Evolutionary conservation across 2,329 filamentous ascomycete species (phyloP).

Genomic region (Penicillium sp.): DNA sequence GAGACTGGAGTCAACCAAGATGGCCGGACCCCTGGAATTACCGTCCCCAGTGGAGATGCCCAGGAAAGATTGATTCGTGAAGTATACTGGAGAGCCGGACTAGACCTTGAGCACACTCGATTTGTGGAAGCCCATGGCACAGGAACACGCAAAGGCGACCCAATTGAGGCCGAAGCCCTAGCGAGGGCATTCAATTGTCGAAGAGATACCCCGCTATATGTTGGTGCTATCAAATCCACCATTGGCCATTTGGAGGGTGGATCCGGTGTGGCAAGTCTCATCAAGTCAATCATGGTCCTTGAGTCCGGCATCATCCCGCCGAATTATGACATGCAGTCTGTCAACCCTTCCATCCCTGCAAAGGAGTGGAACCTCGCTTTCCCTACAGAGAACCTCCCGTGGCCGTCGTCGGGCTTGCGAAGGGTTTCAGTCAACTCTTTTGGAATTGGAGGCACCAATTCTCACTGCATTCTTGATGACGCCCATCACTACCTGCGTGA

Average conservation of each 20-base stretch:
- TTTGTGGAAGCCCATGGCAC: slow-evolving; percentile 37
- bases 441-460: slow-evolving; percentile 39
- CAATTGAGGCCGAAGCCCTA: slow-evolving; percentile 34
- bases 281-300: slow-evolving; percentile 47
- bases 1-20: slow-evolving; percentile 31
- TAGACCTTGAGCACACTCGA: slow-evolving; percentile 21
- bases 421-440: slow-evolving; percentile 39
- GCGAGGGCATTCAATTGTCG: slow-evolving; percentile 25
- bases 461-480: slow-evolving; percentile 36
- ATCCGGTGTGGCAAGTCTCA: slow-evolving; percentile 33
- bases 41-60: slow-evolving; percentile 41
- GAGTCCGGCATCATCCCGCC: slow-evolving; percentile 49
- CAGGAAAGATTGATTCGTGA: slow-evolving; percentile 38
- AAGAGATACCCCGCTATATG: slow-evolving; percentile 24
- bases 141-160: slow-evolving; percentile 37
- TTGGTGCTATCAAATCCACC: slow-evolving; percentile 28
- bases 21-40: slow-evolving; percentile 46
- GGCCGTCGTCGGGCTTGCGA: slow-evolving; percentile 29
- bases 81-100: slow-evolving; percentile 33
- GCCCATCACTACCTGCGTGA: slow-evolving; percentile 24
- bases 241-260: slow-evolving; percentile 33
- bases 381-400: slow-evolving; percentile 21
- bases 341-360: slow-evolving; percentile 40
- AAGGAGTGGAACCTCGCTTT: slow-evolving; percentile 37
- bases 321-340: slow-evolving; percentile 43